Base-by-base conservation (phyloP, 176 grass and related monocot species). In the Oryza nivara region DNA sequence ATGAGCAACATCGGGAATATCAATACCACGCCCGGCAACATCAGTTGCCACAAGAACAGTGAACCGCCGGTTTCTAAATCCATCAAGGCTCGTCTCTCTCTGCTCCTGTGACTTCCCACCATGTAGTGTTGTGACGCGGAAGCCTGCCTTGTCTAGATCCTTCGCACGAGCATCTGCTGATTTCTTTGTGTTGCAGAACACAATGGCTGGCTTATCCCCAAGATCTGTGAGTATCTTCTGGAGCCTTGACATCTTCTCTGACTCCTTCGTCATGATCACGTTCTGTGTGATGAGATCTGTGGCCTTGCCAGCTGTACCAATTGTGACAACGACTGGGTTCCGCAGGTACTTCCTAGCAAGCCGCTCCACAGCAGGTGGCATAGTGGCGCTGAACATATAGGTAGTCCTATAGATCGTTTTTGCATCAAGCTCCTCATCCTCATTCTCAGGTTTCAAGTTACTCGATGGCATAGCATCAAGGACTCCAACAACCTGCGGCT, bases 361-460 rank as follows among this genome's bases (percentile, higher is more conserved):
- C 19, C 96, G 89, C 83, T 98, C 96, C 65, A 98, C 96, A 63
- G 96, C 91, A 36, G 96, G 85, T 47, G 93, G 96, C 96, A 98
- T 98, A 54, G 96, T 98, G 8, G 96, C 96, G 86, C 96, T 98
- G 83, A 98, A 98, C 96, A 98, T 98, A 82, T 95, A 98, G 58
- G 96, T 98, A 67, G 96, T 98, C 36, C 96, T 86, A 79, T 98
- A 98, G 80, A 98, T 98, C 85, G 12, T 98, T 72, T 92, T 98
- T 65, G 88, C 96, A 87, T 98, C 96, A 77, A 98, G 88, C 26
- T 98, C 96, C 86, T 95, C 96, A 56, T 98, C 96, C 86, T 93
- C 96, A 82, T 95, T 98, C 90, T 98, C 96, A 72, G 96, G 96
- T 85, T 98, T 98, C 86, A 98, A 87, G 86, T 98, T 98, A 80